A percentile compares a stretch with the other conserved stretches of the same genome.
Conservation (phyloP, 495 filamentous ascomycete species). For the Alectoria sarmentosa region DNA sequence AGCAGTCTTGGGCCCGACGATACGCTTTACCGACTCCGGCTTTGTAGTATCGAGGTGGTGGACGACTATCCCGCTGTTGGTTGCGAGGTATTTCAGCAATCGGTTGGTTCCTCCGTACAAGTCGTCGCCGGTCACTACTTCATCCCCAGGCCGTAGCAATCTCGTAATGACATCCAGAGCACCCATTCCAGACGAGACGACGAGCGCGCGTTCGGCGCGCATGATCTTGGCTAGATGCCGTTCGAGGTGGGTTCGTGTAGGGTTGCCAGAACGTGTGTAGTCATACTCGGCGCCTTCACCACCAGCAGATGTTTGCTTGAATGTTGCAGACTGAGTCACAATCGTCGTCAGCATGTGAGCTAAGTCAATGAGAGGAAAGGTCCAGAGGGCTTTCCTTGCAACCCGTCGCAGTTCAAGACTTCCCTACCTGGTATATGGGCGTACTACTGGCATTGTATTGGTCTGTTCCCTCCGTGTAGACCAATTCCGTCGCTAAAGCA, state of each 20-base stretch:
- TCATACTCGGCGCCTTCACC: conserved; percentile 78
- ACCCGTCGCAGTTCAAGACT: background rate
- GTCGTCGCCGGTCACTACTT: conserved; percentile 95
- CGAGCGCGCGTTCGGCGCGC: conserved; percentile 83
- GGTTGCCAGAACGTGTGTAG: conserved; percentile 96
- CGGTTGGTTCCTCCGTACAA: conserved; percentile 95
- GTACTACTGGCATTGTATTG: conserved; percentile 94
- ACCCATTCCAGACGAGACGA: conserved; percentile 94
- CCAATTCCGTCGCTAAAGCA: conserved; percentile 89
- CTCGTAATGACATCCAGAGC: conserved; percentile 96
- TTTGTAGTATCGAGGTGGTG: conserved; percentile 93
- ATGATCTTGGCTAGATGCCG: conserved; percentile 98
- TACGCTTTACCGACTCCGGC: conserved; percentile 56
- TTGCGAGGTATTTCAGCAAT: conserved; percentile 81
- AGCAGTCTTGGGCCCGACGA: conserved; percentile 69
- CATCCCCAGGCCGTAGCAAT: conserved; percentile 84
- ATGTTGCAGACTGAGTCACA: conserved; percentile 70
- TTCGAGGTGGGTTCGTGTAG: conserved; percentile 92
- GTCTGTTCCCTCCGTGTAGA: conserved; percentile 90
- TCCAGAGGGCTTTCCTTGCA: background rate
- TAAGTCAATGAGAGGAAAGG: background rate
- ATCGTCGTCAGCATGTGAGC: conserved; percentile 4
- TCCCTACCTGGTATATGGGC: conserved; percentile 80
- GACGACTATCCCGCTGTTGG: conserved; percentile 81
- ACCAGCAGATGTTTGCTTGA: conserved; percentile 81